Evolutionary conservation across 2,329 filamentous ascomycete genomes (phyloP).

Genomic region (Curvularia sp.): DNA sequence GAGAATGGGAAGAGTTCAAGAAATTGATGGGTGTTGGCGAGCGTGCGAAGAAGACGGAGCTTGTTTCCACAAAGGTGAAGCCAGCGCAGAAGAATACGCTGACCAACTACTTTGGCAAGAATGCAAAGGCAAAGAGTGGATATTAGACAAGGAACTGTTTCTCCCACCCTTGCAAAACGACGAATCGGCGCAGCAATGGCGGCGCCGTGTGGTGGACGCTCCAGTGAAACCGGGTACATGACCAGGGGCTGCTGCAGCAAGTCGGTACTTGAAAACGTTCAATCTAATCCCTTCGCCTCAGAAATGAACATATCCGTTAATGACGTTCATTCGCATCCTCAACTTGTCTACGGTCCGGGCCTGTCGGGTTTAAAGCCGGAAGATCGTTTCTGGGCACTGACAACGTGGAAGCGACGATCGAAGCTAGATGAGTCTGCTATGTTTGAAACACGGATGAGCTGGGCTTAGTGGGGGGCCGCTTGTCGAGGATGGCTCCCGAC

Average conservation of each 20-base stretch:
- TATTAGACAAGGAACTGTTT: neutral
- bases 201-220: slow-evolving; percentile 13
- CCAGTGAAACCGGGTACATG: slow-evolving; percentile 8
- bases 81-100: slow-evolving; percentile 44
- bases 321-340: slow-evolving; percentile 17
- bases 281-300: slow-evolving; percentile 18
- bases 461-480: neutral
- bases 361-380: neutral
- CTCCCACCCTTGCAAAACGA: neutral
- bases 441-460: slow-evolving; percentile 21
- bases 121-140: slow-evolving; percentile 5
- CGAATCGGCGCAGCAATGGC: neutral
- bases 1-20: slow-evolving; percentile 72
- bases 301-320: slow-evolving; percentile 1
- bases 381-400: slow-evolving; percentile 1
- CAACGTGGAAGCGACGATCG: neutral
- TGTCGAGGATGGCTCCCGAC: slow-evolving; percentile 11
- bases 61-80: slow-evolving; percentile 45
- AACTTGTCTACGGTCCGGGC: neutral
- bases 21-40: slow-evolving; percentile 65
- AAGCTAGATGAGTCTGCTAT: slow-evolving; percentile 2
- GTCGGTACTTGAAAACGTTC: slow-evolving; percentile 1
- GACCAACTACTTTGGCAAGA: slow-evolving; percentile 42
- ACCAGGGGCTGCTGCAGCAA: neutral
- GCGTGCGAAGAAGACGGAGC: slow-evolving; percentile 54